Evolutionary conservation across 306 rosid genomes (phyloP), one percentile per base, ranked within the genome.

Genomic region (Vigna angularis): DNA sequence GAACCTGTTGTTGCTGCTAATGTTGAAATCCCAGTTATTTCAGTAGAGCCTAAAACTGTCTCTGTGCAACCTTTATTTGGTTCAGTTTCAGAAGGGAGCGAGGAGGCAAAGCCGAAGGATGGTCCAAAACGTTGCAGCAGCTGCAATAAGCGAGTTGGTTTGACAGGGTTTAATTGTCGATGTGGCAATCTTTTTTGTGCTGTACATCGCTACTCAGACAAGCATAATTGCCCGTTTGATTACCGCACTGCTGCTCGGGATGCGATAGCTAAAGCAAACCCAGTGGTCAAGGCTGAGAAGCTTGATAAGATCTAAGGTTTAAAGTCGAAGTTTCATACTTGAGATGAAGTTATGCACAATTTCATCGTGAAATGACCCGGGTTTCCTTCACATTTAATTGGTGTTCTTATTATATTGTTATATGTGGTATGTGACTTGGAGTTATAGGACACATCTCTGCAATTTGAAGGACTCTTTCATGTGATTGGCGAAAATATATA

Each of bases 81-180:
- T 79, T 86, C 88, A n/a, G 86, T 81, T 61, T 73, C 83, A 68
- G 82, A 71, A 73, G 87, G 85, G 79, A 83, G 34, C 64, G 76
- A 49, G 38, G 97, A 84, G 79, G 74, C 72, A 75, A 91, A 88
- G 88, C 93, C 87, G 1, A 89, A 88, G 84, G 96, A 86, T 64
- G 94, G 98, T 15, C 96, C 92, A 13, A 93, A 90, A 71, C 89
- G 98, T 64, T 93, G 98, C 88, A 85, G 24, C 79, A 76, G 83
- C 84, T 93, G 98, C 86, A 93, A 93, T 66, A 91, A 91, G 88
- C 86, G 94, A 77, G 94, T 93, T 76, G 97, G 97, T 66, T 85
- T 93, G 76, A 93, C 96, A 16, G 98, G 98, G 71, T 93, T 93
- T 85, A 91, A 85, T 66, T 93, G 98, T 82, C 88, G 97, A 44